Evolutionary conservation across 331 rosid genomes (phyloP), one percentile per base, ranked within the genome.

Genomic region (Telfairia occidentalis): DNA sequence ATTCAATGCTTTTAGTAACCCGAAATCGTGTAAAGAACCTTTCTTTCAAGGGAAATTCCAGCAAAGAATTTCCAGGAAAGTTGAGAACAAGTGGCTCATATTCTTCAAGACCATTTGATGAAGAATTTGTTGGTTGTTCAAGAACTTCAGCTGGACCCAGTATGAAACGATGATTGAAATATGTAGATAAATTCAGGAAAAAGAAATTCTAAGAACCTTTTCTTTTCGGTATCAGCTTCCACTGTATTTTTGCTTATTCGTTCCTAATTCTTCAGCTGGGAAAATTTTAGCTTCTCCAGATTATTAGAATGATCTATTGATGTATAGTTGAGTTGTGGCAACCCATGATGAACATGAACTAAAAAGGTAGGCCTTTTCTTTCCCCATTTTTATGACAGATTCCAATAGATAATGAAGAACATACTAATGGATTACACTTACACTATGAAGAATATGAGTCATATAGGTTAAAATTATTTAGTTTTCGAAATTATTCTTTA

Each of bases 51-150:
- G 90, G 90, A 43, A 88, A 85, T 71, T 53, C 82, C 32, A 78
- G 86, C 76, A 89, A 86, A 80, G 96, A 87, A 75, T 82, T 89
- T 81, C 89, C 95, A 4, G 92, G 96, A 26, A 88, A 86, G 86
- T 83, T 82, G 67, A 87, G 28, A 76, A 89, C 83, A 78, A 83
- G 81, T n/a, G 89, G 82, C 28, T 35, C 83, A 10, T 80, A 29
- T 75, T 79, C 90, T 65, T 85, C 91, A 75, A 91, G 77, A 72
- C 82, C 96, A 13, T 86, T 77, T 42, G 90, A 90, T 67, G 88
- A 82, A 65, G 88, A 85, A 61, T 79, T 78, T 26, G 86, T 74
- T 81, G 89, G 84, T 70, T 85, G 82, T 86, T 91, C 95, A 5
- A 84, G 82, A 81, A 83, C 83, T 49, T 78, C 73, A 46, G 81